Percentiles rank a stretch among this genome's conserved stretches.
Evolutionary conservation across 2,329 filamentous ascomycete species (phyloP).

Genomic region (Fusarium zealandicum): DNA sequence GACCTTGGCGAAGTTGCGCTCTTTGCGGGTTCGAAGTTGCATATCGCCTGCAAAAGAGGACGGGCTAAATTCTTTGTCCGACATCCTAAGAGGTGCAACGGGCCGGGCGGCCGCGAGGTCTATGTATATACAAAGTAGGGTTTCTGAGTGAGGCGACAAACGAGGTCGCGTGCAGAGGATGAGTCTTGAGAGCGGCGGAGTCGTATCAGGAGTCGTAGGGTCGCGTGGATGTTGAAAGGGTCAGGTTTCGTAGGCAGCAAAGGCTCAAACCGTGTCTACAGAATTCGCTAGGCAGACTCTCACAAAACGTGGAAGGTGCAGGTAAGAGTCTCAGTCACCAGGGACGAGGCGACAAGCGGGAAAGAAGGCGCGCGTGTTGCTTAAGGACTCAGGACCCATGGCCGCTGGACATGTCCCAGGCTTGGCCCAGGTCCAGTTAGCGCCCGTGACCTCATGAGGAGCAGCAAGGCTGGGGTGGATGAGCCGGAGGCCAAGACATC

Average conservation of each 20-base stretch:
- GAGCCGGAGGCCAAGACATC: slow-evolving; percentile 12
- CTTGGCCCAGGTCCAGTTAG: slow-evolving; percentile 8
- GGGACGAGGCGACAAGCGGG: slow-evolving; percentile 1
- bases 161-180: slow-evolving; percentile 28
- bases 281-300: slow-evolving; percentile 3
- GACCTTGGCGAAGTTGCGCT: slow-evolving; percentile 57
- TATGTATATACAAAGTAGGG: slow-evolving; percentile 12
- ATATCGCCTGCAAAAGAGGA: slow-evolving; percentile 50
- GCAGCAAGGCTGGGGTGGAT: neutral
- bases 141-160: slow-evolving; percentile 7
- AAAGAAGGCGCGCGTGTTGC: slow-evolving; percentile 14
- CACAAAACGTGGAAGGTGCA: neutral
- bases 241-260: slow-evolving; percentile 22
- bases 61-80: slow-evolving; percentile 35
- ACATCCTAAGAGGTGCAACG: slow-evolving; percentile 33
- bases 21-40: slow-evolving; percentile 58
- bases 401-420: neutral
- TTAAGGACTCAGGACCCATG: neutral
- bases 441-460: slow-evolving; percentile 27
- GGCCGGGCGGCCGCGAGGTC: slow-evolving; percentile 4
- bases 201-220: slow-evolving; percentile 33
- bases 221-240: slow-evolving; percentile 32
- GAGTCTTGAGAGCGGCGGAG: slow-evolving; percentile 24
- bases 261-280: slow-evolving; percentile 19
- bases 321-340: slow-evolving; percentile 17